Evolutionary conservation across 2,329 filamentous ascomycete species (phyloP).

Genomic region (Plenodomus lindquistii): DNA sequence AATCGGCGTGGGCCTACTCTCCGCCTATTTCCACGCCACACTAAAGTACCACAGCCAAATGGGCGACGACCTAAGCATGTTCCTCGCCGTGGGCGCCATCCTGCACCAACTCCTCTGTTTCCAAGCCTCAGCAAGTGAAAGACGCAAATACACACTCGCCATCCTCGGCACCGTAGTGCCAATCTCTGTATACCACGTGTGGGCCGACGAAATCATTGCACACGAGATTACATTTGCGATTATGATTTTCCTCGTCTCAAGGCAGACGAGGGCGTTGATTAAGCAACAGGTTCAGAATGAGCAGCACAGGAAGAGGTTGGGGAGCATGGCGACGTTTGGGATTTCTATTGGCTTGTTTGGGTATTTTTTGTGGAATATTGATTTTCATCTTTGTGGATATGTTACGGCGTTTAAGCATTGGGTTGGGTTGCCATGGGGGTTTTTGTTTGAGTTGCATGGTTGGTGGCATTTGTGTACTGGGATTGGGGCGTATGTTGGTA

Average conservation of each 20-base stretch:
- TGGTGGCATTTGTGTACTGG: slow-evolving; percentile 69
- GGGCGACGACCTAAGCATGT: slow-evolving; percentile 64
- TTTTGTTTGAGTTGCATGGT: slow-evolving; percentile 62
- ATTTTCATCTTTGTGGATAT: slow-evolving; percentile 56
- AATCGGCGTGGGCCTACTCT: slow-evolving; percentile 49
- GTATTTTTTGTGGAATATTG: slow-evolving; percentile 62
- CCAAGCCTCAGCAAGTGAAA: slow-evolving; percentile 31
- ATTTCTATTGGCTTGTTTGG: slow-evolving; percentile 52
- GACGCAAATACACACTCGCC: slow-evolving; percentile 26
- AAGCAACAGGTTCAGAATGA: slow-evolving; percentile 27
- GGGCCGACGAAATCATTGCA: slow-evolving; percentile 45
- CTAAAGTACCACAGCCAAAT: slow-evolving; percentile 54
- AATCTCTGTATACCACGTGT: slow-evolving; percentile 42
- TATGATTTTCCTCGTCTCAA: slow-evolving; percentile 47
- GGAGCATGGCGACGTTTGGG: slow-evolving; percentile 33
- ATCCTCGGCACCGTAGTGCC: slow-evolving; percentile 38
- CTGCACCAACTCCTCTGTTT: slow-evolving; percentile 56
- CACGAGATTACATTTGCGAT: slow-evolving; percentile 47
- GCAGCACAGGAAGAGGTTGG: slow-evolving; percentile 25
- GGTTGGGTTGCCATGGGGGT: slow-evolving; percentile 60
- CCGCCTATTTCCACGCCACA: slow-evolving; percentile 49
- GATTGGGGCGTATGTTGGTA: slow-evolving; percentile 53
- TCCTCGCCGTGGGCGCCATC: slow-evolving; percentile 57
- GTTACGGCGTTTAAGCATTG: slow-evolving; percentile 51
- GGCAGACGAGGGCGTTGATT: slow-evolving; percentile 33